Evolutionary conservation across 1,284 basidiomycete species (phyloP), one percentile per base, ranked within the genome.

Genomic region (Sphaerobolus stellatus): DNA sequence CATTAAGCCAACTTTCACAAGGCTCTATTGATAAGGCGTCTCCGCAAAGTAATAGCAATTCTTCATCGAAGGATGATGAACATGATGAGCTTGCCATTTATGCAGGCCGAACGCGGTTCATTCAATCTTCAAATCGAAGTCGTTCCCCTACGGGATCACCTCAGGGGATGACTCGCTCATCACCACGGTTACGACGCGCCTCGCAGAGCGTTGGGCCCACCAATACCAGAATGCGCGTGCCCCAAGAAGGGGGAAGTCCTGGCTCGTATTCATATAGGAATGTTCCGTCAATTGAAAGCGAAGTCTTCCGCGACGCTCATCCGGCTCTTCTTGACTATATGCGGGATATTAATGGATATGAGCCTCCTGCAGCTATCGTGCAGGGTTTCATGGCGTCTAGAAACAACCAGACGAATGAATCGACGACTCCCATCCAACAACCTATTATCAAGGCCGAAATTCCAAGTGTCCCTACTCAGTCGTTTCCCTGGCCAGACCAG

Each of bases 71-170:
- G 18, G 62, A 66, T 50, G 77, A 79, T 28, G 71, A 71, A 50
- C 77, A 81, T 5, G 84, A 86, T 56, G 84, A 85, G 47, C 70
- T 86, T 7, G 71, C 77, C 0, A 82, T 86, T 38, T 80, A 84
- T 60, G 80, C 82, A 3, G 84, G 84, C 2, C 78, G 78, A 56
- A 81, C 79, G 0, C 75, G 80, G 13, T 77, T 86, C 47, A 75
- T 85, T 9, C 77, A 75, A 28, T 62, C 68, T 24, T 24, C 30
- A 3, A 13, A 31, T 18, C 18, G 52, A 14, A 54, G 52, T 20
- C 52, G 52, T 2, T 54, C 52, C 4, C 52, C 52, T 11, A 54
- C 52, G 27, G 18, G 45, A n/a, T 54, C 52, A 5, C 52, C 52
- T 6, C 2, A 31, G 13, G 25, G 11, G 18, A 22, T 28, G 4